A percentile compares a stretch with the other conserved stretches of the same genome.
Conservation (phyloP, 1,284 basidiomycete species). For the Naganishia sp. region DNA sequence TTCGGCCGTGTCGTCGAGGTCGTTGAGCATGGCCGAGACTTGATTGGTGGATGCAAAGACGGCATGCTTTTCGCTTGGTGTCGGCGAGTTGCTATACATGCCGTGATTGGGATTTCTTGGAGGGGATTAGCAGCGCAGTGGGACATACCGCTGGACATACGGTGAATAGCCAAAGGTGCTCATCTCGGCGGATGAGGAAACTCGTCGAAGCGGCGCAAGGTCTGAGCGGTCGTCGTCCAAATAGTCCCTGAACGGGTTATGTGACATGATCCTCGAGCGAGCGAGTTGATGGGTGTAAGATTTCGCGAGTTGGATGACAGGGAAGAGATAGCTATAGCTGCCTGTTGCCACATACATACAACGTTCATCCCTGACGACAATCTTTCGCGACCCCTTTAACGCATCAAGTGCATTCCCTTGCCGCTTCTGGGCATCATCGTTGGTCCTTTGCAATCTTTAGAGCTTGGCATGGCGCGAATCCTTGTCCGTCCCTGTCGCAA, state of each 20-base stretch:
- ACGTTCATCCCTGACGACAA: neutral
- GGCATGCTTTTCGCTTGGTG: slow-evolving; percentile 12
- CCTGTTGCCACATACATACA: neutral
- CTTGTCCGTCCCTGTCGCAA: too few species aligned
- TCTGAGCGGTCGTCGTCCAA: slow-evolving; percentile 14
- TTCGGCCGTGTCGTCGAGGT: slow-evolving; percentile 27
- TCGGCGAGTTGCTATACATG: slow-evolving; percentile 19
- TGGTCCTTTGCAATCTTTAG: too few species aligned
- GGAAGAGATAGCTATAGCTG: too few species aligned
- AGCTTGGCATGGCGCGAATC: too few species aligned
- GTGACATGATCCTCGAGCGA: slow-evolving; percentile 8
- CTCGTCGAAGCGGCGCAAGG: slow-evolving; percentile 9
- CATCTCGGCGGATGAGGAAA: slow-evolving; percentile 19
- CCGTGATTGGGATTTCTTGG: neutral
- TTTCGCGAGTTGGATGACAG: too few species aligned
- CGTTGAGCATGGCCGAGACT: slow-evolving; percentile 18
- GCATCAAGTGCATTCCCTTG: too few species aligned
- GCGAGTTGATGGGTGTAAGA: too few species aligned
- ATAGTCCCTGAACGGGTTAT: slow-evolving; percentile 14
- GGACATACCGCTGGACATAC: neutral
- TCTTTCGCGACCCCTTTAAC: too few species aligned
- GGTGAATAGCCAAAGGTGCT: slow-evolving; percentile 15
- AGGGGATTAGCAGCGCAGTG: neutral
- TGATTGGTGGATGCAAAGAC: slow-evolving; percentile 12
- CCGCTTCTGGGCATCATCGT: too few species aligned